Evolutionary conservation across 2,329 filamentous ascomycete genomes (phyloP).

Genomic region (Penicillium sclerotigenum): DNA sequence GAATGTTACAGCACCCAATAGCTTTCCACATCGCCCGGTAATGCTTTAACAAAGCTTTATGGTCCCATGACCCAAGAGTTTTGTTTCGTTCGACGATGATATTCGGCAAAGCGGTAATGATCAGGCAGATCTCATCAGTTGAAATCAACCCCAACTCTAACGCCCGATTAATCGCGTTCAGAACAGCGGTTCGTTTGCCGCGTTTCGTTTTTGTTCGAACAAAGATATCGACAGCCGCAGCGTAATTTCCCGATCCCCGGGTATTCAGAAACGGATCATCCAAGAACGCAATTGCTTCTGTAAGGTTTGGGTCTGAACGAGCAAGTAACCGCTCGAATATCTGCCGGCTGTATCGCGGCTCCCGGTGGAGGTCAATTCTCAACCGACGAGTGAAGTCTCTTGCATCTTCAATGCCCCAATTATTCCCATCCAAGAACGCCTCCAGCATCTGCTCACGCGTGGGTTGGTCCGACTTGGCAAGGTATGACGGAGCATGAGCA

Average conservation of each 20-base stretch:
- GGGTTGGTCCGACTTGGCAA: background rate
- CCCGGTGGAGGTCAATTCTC: constrained; percentile 33
- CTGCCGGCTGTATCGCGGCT: constrained; percentile 35
- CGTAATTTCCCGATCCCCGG: constrained; percentile 36
- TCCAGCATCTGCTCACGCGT: constrained; percentile 15
- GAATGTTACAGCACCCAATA: constrained; percentile 35
- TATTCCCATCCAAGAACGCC: constrained; percentile 17
- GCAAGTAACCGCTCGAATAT: constrained; percentile 35
- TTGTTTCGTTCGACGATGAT: constrained; percentile 16
- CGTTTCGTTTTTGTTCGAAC: constrained; percentile 17
- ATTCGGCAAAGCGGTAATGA: constrained; percentile 29
- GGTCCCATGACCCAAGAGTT: constrained; percentile 14
- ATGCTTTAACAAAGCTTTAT: constrained; percentile 19
- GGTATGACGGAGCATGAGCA: background rate
- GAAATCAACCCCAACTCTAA: constrained; percentile 37
- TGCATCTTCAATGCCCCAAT: constrained; percentile 29
- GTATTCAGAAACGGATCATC: constrained; percentile 38
- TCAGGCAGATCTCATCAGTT: constrained; percentile 31
- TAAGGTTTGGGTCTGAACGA: constrained; percentile 10
- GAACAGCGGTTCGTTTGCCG: constrained; percentile 19
- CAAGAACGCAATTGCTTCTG: constrained; percentile 33
- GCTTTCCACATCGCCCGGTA: constrained; percentile 38
- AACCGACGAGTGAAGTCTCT: constrained; percentile 28
- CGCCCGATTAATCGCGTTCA: constrained; percentile 29
- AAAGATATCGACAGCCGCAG: constrained; percentile 28